phyloP scores from a whole-genome alignment of 345 rosid species.

The Lumnitzera littorea region DNA sequence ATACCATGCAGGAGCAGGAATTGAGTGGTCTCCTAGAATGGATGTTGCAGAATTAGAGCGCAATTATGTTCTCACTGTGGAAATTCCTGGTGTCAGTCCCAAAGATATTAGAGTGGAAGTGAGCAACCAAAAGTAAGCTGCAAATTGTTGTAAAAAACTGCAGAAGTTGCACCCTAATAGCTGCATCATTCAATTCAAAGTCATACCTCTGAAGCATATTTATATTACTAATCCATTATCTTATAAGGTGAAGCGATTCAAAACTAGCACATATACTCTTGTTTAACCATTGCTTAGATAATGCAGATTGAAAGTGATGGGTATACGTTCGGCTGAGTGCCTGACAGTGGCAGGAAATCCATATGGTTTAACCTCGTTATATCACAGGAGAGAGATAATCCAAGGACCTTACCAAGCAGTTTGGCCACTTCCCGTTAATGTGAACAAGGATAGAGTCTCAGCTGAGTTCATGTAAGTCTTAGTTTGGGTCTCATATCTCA shows the following conservation, averaged over 20 bases:
- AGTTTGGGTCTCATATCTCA: neutral
- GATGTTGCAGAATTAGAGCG: conserved; percentile 45
- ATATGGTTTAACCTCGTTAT: conserved; percentile 23
- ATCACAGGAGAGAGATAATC: conserved; percentile 47
- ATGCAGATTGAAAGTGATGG: conserved; percentile 53
- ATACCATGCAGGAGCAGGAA: conserved; percentile 26
- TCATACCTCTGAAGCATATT: no score
- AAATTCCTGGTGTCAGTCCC: conserved; percentile 60
- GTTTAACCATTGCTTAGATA: neutral
- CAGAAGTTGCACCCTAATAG: no score
- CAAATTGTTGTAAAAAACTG: no score
- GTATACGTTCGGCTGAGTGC: conserved; percentile 30
- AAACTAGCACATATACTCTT: no score
- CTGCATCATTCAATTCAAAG: no score
- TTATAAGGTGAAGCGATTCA: no score
- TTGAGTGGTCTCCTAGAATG: conserved; percentile 55
- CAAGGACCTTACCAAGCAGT: conserved; percentile 53
- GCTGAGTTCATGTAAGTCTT: conserved; percentile 72
- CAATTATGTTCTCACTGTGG: conserved; percentile 47
- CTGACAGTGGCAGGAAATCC: conserved; percentile 20
- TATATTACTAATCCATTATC: no score
- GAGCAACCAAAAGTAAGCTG: conserved; percentile 38
- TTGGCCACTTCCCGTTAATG: conserved; percentile 64
- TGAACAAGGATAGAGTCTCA: conserved; percentile 46
- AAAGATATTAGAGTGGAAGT: conserved; percentile 75